Conservation (phyloP, 202 grass and related monocot species). For the Carex sylvatica region DNA sequence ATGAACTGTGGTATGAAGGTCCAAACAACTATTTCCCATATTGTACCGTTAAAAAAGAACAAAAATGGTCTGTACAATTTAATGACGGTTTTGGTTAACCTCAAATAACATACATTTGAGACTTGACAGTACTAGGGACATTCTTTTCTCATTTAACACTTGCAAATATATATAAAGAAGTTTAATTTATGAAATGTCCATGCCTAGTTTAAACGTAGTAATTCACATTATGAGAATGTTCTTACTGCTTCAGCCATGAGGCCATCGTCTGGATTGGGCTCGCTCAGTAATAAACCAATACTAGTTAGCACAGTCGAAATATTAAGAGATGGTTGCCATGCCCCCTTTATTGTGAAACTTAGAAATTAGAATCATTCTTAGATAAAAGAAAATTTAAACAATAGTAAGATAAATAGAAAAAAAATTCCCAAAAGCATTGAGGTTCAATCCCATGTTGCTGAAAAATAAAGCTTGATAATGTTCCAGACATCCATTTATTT, state of each 20-base stretch:
- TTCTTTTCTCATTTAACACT: background rate
- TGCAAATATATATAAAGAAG: background rate
- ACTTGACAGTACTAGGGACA: background rate
- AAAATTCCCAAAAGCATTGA: background rate
- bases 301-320: constrained; percentile 76
- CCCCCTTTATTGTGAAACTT: constrained; percentile 41
- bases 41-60: background rate
- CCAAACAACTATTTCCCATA: background rate
- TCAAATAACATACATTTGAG: background rate
- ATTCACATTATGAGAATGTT: constrained; percentile 27
- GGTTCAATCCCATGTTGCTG: background rate
- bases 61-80: background rate
- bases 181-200: background rate
- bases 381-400: background rate
- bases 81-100: background rate
- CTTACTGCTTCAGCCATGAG: constrained; percentile 96
- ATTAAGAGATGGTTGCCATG: constrained; percentile 88
- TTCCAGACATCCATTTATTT: background rate
- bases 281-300: constrained; percentile 76
- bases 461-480: background rate
- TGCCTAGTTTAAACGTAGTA: background rate
- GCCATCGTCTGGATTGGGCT: constrained; percentile 92
- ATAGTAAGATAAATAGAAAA: background rate
- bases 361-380: background rate
- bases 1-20: background rate